Evolutionary conservation across 495 filamentous ascomycete species (phyloP), one percentile per base, ranked within the genome.

Genomic region (Hypomontagnella submonticulosa): DNA sequence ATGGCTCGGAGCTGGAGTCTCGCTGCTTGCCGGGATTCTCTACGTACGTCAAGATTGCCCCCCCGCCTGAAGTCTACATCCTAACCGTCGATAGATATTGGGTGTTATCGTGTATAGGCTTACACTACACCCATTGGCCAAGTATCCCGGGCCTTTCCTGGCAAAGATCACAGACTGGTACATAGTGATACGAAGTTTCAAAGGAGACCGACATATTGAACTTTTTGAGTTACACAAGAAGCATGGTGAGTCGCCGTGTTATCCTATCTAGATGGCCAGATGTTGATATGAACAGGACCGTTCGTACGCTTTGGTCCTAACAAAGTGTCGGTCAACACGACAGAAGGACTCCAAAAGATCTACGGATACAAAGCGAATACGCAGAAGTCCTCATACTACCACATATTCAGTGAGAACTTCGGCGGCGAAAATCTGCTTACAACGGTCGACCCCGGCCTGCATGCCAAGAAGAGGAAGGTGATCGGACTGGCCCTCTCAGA

Each of bases 361-460:
- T 77, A 77, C 52, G 47, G 64, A 23, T 49, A 10, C 10, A 75
- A 71, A 20, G 57, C 75, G 0, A 78, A 79, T 23, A 70, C 72
- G 6, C 51, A 52, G 13, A 61, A 69, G 18, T 61, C 48, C 20
- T 15, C 18, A 0, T 76, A 75, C 38, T 79, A 77, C 54, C 38
- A 30, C 8, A 62, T 48, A 15, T 66, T 34, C 23, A 43, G 18
- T 13, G 16, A 55, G 9, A 68, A 72, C 38, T 27, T 27, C 23
- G 55, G 51, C 5, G 4, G 58, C 1, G 70, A 67, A 0, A 19
- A 12, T 3, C 73, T 70, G 0, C 9, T 75, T 20, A 68, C 32
- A 5, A 43, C 54, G 0, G 63, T 66, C 0, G 72, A 77, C 32
- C 36, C 57, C 8, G 69, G 50, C 10, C 32, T 32, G 4, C 76